These are phyloP conservation scores for Candida insectalens DNA, from an alignment of 805 yeast species.

Conservation along the genomic window DNA sequence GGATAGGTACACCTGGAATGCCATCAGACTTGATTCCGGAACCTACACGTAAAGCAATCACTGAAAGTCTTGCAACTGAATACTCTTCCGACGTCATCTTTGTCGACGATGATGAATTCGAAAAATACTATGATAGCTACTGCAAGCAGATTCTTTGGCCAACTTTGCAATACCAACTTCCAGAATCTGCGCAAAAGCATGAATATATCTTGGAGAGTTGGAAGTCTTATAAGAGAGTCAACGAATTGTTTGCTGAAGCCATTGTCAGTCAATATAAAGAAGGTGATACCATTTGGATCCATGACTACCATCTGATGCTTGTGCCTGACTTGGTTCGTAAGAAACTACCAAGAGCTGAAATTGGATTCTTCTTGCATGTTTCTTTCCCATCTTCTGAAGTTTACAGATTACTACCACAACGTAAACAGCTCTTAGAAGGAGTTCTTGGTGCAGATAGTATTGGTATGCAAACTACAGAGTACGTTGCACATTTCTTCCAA, in stretches of 20 bases:
- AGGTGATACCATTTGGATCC: constrained; percentile 83
- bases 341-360: constrained; percentile 68
- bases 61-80: constrained; percentile 32
- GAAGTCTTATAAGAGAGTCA: constrained; percentile 69
- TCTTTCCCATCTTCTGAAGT: constrained; percentile 95
- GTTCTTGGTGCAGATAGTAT: constrained; percentile 82
- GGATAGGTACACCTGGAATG: constrained; percentile 92
- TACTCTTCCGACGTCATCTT: constrained; percentile 58
- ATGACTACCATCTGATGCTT: constrained; percentile 84
- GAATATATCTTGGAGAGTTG: constrained; percentile 95
- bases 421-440: constrained; percentile 69
- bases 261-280: constrained; percentile 57
- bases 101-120: constrained; percentile 69
- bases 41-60: constrained; percentile 43
- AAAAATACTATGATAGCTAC: constrained; percentile 85
- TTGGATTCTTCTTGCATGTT: constrained; percentile 87
- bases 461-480: constrained; percentile 87
- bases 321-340: constrained; percentile 80
- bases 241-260: constrained; percentile 71
- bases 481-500: constrained; percentile 87
- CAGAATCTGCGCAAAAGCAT: constrained; percentile 88
- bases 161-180: constrained; percentile 84
- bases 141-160: constrained; percentile 98
- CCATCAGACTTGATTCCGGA: constrained; percentile 77
- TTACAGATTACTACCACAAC: constrained; percentile 85